Conservation (phyloP, 164 flowering plant species). For the Tetracentron sinense region DNA sequence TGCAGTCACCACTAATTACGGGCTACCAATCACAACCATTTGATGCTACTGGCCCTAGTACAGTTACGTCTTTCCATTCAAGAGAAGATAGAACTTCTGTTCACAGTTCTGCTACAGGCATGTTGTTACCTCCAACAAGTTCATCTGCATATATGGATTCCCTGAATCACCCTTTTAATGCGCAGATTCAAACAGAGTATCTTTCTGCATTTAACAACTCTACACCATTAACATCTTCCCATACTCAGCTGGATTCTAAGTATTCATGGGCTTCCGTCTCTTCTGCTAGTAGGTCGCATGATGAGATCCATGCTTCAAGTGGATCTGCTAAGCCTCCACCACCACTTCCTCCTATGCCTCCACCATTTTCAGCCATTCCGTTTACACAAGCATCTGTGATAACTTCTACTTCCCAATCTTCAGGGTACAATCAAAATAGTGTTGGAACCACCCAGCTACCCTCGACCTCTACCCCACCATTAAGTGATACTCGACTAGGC, state of each 20-base stretch:
- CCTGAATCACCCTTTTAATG: constrained; percentile 14
- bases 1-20: constrained; percentile 34
- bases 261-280: constrained; percentile 44
- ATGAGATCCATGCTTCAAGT: constrained; percentile 28
- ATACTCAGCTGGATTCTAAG: constrained; percentile 41
- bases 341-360: constrained; percentile 92
- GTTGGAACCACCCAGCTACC: constrained; percentile 37
- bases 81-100: constrained; percentile 22
- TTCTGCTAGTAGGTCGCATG: constrained; percentile 26
- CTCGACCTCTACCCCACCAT: constrained; percentile 28
- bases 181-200: constrained; percentile 61
- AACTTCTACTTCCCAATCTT: constrained; percentile 36
- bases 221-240: constrained; percentile 28
- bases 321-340: constrained; percentile 67
- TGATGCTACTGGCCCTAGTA: constrained; percentile 24
- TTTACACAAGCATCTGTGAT: constrained; percentile 35
- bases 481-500: constrained; percentile 34
- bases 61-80: constrained; percentile 8
- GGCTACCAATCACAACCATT: constrained; percentile 44
- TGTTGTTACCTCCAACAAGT: constrained; percentile 11
- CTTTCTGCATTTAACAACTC: constrained; percentile 32
- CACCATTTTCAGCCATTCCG: constrained; percentile 57
- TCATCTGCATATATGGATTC: constrained; percentile 19
- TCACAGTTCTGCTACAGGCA: constrained; percentile 12
- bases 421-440: constrained; percentile 37